Base-by-base conservation (phyloP, 495 filamentous ascomycete species). In the Durotheca rogersii region DNA sequence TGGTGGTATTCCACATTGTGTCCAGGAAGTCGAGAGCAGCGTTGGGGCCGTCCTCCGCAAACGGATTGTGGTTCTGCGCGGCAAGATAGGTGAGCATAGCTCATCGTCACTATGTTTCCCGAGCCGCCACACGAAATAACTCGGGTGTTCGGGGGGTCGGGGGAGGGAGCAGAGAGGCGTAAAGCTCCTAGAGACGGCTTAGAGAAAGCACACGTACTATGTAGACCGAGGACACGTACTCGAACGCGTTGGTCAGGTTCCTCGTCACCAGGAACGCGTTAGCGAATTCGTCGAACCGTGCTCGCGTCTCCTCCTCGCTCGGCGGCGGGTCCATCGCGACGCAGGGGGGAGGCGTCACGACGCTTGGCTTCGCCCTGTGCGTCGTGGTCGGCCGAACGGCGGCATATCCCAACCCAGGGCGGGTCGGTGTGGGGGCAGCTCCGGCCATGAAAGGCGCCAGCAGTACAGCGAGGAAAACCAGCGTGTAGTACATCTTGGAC, bases 201-300 rank as follows among this genome's bases (percentile, higher is more conserved):
- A 36, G 12, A n/a, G 33, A 35, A 3, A 16, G 16, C 35, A 37
- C 10, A 37, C 55, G 11, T 52, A 69, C 64, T 17, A 58, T 67
- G 42, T 67, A 67, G 1, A 15, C 42, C 7, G 58, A 34, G 3
- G 35, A 47, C 18, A 70, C 62, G 52, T 62, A 70, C 41, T 52
- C 44, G 46, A 70, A 70, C 7, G 67, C 64, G 18, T 59, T 48
- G 18, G 64, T 64, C 2, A 68, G 56, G 18, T 67, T 71, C 45
- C 64, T 67, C 16, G 38, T 52, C 11, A 56, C 43, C 12, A 71
- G 42, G 40, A 71, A 69, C 3, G 64, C 66, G 2, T 66, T n/a
- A 3, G 65, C 65, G 37, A 71, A 69, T 17, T 48, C 42, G 41
- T 67, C 51, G 40, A 61, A 61, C 6, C 64, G 53, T n/a, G 15